These are phyloP conservation scores for Triticum urartu DNA, from an alignment of 176 grass and related monocot genomes.

Conservation along the genomic window DNA sequence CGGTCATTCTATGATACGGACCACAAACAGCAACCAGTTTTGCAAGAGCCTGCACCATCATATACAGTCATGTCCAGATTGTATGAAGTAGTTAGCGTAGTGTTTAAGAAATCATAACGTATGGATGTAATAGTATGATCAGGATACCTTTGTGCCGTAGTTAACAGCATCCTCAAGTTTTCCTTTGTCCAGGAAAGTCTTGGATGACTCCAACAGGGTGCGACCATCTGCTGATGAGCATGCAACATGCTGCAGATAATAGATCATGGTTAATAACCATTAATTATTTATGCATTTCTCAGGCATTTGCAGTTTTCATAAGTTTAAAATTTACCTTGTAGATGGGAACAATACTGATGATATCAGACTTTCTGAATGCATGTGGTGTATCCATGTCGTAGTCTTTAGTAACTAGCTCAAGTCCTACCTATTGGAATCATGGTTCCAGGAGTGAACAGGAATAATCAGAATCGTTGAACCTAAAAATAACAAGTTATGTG, in stretches of 20 bases:
- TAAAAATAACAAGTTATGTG: constrained; percentile 18
- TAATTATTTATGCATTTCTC: constrained; percentile 23
- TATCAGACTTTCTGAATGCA: constrained; percentile 82
- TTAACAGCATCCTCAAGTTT: constrained; percentile 99
- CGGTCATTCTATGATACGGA: constrained; percentile 98
- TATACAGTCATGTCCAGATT: constrained; percentile 16
- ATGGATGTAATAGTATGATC: constrained; percentile 19
- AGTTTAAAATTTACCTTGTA: constrained; percentile 78
- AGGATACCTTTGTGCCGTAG: constrained; percentile 78
- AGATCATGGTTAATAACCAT: constrained; percentile 13
- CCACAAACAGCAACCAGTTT: constrained; percentile 99
- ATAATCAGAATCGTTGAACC: constrained; percentile 12
- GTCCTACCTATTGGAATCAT: constrained; percentile 71
- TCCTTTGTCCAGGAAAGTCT: constrained; percentile 96
- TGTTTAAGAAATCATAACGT: constrained; percentile 5
- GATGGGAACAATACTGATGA: constrained; percentile 88
- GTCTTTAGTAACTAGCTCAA: constrained; percentile 91
- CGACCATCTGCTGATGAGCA: constrained; percentile 97
- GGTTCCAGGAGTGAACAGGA: constrained; percentile 30
- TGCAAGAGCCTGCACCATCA: constrained; percentile 71
- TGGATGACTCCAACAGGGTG: constrained; percentile 95
- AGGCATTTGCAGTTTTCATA: constrained; percentile 25
- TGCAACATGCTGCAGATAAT: constrained; percentile 74
- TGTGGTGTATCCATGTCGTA: constrained; percentile 76
- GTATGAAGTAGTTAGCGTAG: background rate